Evolutionary conservation across 2,329 filamentous ascomycete species (phyloP), one percentile per base, ranked within the genome.

Genomic region (Cytospora piceicola): DNA sequence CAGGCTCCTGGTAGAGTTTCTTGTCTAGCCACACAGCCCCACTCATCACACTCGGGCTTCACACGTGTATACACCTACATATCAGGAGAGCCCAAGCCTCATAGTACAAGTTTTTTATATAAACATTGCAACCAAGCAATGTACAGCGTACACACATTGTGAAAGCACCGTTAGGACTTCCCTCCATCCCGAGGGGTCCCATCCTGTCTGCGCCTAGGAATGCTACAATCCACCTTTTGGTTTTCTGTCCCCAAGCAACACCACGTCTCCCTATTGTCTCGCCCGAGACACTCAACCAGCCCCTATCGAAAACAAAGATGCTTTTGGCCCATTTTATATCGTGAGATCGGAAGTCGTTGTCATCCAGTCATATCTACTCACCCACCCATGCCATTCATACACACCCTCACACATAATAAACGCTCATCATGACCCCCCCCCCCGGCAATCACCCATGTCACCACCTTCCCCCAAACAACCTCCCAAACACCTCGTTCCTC

Each of bases 401-500:
- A 36, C 34, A 36, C 7, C 5, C 32, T 6, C 8, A 34, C 32
- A 34, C 11, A 36, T 36, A 36, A 36, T 36, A 24, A 63, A 63
- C 39, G 61, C 61, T 63, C 24, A 9, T 20, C n/a, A 27, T 32
- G 30, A 6, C 11, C 34, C 17, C 9, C 7, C 32, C 12, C 11
- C 14, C 5, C 17, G 17, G 42, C 49, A 54, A 46, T n/a, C n/a
- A 3, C 4, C 34, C 20, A 36, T 3, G 56, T 61, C 53, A 58
- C 24, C 64, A 22, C 49, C 61, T 49, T 2, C 61, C 34, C 56
- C 61, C 61, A 3, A 66, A 66, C 8, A 66, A 39, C 14, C 46
- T 64, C 17, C 65, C 65, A 14, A 66, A 66, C 15, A 66, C 61
- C 24, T 66, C 65, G n/a, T 59, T 64, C 36, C 55, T 66, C 24